Conservation (phyloP, 345 rosid species). For the Citrus unshiu region DNA sequence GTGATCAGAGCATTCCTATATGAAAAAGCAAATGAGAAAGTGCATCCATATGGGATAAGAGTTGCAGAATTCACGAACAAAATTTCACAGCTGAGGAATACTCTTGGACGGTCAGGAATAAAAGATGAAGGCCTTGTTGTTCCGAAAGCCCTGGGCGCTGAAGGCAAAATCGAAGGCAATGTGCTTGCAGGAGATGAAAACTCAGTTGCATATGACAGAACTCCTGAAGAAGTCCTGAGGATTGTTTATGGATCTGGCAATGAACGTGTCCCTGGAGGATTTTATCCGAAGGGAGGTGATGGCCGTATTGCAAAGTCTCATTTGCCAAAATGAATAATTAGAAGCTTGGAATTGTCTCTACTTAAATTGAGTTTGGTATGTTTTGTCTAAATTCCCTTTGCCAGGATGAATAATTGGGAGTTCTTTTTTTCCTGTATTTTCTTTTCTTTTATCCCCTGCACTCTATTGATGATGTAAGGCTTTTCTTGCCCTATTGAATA, state of each 20-base stretch:
- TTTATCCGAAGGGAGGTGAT: constrained; percentile 34
- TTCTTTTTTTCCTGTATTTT: neutral
- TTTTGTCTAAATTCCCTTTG: too few relatives aligned
- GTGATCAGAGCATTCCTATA: constrained; percentile 59
- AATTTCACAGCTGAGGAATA: constrained; percentile 30
- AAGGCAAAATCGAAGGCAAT: constrained; percentile 31
- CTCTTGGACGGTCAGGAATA: constrained; percentile 21
- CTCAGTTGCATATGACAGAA: constrained; percentile 10
- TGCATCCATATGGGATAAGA: constrained; percentile 32
- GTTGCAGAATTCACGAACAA: constrained; percentile 42
- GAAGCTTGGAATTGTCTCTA: constrained; percentile 22
- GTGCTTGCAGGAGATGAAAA: constrained; percentile 33
- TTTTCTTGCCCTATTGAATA: neutral
- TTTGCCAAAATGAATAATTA: constrained; percentile 20
- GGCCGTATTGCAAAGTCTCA: constrained; percentile 27
- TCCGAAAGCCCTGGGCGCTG: constrained; percentile 17
- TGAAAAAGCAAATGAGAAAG: constrained; percentile 24
- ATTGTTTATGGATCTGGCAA: constrained; percentile 29
- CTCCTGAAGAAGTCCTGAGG: constrained; percentile 25
- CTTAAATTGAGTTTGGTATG: neutral
- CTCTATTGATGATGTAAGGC: constrained; percentile 11
- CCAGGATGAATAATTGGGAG: too few relatives aligned
- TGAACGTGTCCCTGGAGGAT: constrained; percentile 33
- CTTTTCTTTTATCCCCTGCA: too few relatives aligned
- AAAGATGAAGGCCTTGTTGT: constrained; percentile 48